Conservation (phyloP, 2,329 filamentous ascomycete genomes). For the Geosmithia flava region DNA sequence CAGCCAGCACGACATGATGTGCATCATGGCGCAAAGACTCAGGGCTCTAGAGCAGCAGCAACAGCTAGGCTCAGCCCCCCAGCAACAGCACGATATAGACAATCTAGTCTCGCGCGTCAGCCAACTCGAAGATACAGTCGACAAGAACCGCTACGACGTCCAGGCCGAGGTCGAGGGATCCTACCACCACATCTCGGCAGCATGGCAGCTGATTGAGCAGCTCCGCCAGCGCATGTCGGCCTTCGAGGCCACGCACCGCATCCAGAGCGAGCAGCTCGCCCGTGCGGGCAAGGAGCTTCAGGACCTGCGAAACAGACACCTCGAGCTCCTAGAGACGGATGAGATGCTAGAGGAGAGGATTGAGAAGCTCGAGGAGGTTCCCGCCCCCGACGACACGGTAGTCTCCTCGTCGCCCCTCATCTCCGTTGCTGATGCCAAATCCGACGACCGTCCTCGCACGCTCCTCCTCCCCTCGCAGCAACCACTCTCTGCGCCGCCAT, state of each 20-base stretch:
- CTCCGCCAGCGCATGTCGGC: slow-evolving; percentile 24
- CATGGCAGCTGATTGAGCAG: slow-evolving; percentile 38
- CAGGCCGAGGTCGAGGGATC: slow-evolving; percentile 38
- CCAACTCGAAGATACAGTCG: slow-evolving; percentile 40
- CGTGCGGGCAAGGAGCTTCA: slow-evolving; percentile 27
- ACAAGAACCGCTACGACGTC: slow-evolving; percentile 38
- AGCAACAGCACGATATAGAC: slow-evolving; percentile 20
- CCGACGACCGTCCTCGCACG: too few species aligned
- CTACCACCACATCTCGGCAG: slow-evolving; percentile 39
- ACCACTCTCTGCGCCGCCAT: background rate
- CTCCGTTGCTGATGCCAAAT: too few species aligned
- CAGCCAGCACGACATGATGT: slow-evolving; percentile 12
- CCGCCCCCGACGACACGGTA: background rate
- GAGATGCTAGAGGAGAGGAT: slow-evolving; percentile 42
- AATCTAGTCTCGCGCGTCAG: slow-evolving; percentile 30
- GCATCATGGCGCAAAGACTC: slow-evolving; percentile 1
- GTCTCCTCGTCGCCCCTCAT: background rate
- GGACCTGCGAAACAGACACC: slow-evolving; percentile 32
- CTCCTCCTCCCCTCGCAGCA: background rate
- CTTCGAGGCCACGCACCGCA: slow-evolving; percentile 21
- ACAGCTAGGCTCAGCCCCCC: slow-evolving; percentile 3
- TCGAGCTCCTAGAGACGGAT: slow-evolving; percentile 36
- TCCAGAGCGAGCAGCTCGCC: slow-evolving; percentile 27
- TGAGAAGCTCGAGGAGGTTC: slow-evolving; percentile 26
- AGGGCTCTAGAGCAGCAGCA: slow-evolving; percentile 4